Conservation (phyloP, 2,329 filamentous ascomycete species). For the Fusarium oxysporum region DNA sequence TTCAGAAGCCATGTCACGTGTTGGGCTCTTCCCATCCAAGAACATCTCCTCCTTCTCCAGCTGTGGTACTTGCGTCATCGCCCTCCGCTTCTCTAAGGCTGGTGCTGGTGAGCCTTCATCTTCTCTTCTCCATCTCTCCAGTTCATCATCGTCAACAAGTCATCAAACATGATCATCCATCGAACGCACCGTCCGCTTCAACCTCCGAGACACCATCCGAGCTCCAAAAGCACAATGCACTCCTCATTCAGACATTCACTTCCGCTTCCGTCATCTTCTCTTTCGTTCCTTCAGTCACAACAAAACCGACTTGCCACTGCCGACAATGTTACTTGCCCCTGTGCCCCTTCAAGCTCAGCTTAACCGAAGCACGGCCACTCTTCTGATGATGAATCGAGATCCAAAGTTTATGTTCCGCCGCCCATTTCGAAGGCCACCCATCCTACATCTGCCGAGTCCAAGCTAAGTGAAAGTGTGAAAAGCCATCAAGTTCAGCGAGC, state of each 20-base stretch:
- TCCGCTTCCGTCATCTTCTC: no score
- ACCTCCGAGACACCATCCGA: no score
- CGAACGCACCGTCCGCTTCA: neutral
- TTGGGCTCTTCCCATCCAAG: neutral
- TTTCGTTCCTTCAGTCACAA: neutral
- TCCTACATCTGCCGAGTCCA: neutral
- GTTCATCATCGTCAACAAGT: neutral
- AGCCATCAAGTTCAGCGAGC: neutral
- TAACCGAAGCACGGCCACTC: neutral
- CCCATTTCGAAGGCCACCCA: accelerated
- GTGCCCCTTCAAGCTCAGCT: neutral
- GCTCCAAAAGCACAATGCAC: neutral
- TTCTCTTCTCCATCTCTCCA: neutral
- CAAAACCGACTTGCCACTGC: accelerated
- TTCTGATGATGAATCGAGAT: no score
- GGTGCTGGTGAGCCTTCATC: no score
- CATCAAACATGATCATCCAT: neutral
- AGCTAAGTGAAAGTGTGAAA: neutral
- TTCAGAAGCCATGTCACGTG: neutral
- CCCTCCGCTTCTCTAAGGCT: no score
- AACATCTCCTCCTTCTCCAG: no score
- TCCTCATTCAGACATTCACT: neutral
- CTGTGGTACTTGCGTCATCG: no score
- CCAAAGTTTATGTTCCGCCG: accelerated
- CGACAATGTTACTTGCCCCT: no score